phyloP scores from a whole-genome alignment of 2,329 filamentous ascomycete species.

The Lachnellula subtilissima region DNA sequence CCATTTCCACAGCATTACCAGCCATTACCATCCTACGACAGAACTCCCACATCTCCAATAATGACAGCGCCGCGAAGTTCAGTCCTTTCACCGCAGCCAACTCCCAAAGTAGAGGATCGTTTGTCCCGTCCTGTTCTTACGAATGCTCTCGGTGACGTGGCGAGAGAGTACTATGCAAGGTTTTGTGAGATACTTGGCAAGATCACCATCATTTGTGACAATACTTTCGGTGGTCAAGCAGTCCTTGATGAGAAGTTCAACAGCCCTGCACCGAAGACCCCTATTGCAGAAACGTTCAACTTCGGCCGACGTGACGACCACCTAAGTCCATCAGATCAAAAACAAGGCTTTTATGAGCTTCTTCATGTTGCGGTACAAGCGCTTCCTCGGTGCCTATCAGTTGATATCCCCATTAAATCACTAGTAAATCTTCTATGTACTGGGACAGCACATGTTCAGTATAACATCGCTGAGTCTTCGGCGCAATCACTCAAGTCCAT shows the following conservation, averaged over 20 bases:
- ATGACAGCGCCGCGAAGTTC: slow-evolving; percentile 35
- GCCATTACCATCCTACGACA: slow-evolving; percentile 37
- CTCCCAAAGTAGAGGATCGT: slow-evolving; percentile 51
- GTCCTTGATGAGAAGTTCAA: slow-evolving; percentile 93
- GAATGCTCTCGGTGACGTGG: slow-evolving; percentile 64
- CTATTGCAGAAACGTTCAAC: slow-evolving; percentile 89
- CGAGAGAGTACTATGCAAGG: slow-evolving; percentile 78
- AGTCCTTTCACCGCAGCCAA: slow-evolving; percentile 17
- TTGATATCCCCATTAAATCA: slow-evolving; percentile 86
- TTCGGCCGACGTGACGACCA: slow-evolving; percentile 80
- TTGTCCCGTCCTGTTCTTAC: slow-evolving; percentile 62
- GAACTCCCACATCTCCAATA: slow-evolving; percentile 46
- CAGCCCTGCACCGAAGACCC: slow-evolving; percentile 83
- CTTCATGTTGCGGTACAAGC: slow-evolving; percentile 94
- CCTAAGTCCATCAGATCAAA: slow-evolving; percentile 68
- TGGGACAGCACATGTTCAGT: slow-evolving; percentile 90
- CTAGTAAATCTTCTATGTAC: slow-evolving; percentile 94
- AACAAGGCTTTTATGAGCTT: slow-evolving; percentile 92
- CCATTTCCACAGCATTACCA: slow-evolving; percentile 74
- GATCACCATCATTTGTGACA: slow-evolving; percentile 93
- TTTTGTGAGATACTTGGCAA: slow-evolving; percentile 96
- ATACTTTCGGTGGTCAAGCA: slow-evolving; percentile 93
- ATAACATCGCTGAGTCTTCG: slow-evolving; percentile 86
- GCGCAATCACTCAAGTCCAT: slow-evolving; percentile 93
- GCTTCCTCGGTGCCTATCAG: slow-evolving; percentile 85